A percentile compares a stretch with the other conserved stretches of the same genome.
Evolutionary conservation across 139 green algal genomes (phyloP).

Genomic region (Tetradesmus obliquus): DNA sequence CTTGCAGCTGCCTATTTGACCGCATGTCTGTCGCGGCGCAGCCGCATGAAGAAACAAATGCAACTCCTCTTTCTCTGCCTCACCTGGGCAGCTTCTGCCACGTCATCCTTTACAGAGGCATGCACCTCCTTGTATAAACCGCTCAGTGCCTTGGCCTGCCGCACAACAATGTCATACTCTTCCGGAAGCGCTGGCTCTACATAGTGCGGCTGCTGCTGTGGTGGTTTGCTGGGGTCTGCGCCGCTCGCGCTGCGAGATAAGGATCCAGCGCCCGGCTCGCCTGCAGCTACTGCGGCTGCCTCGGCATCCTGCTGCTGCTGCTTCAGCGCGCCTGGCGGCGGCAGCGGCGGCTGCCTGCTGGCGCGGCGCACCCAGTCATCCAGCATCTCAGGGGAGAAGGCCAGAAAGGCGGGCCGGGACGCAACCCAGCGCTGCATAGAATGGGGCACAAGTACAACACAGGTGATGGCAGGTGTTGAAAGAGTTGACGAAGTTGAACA

Average conservation of each 20-base stretch:
- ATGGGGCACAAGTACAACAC: background rate
- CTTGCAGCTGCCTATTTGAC: too few relatives aligned
- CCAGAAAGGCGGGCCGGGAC: slow-evolving; percentile 39
- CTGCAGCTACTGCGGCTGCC: background rate
- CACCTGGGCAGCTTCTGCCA: slow-evolving; percentile 48
- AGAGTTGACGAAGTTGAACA: too few relatives aligned
- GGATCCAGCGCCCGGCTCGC: background rate
- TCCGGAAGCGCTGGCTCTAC: background rate
- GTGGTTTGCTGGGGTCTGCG: background rate
- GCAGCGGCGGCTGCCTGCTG: background rate
- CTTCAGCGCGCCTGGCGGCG: background rate
- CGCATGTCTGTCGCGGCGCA: too few relatives aligned
- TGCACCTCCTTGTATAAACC: slow-evolving; percentile 53
- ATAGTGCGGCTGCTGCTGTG: background rate
- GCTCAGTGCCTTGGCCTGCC: slow-evolving; percentile 35
- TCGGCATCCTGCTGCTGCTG: background rate
- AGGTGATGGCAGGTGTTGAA: too few relatives aligned
- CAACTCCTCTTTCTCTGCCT: background rate
- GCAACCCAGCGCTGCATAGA: slow-evolving; percentile 44
- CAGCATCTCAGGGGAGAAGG: slow-evolving; percentile 21
- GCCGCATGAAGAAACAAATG: background rate
- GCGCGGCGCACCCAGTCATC: slow-evolving; percentile 34
- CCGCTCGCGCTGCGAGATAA: background rate
- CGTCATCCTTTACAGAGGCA: slow-evolving; percentile 62
- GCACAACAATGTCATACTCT: slow-evolving; percentile 6